These are phyloP conservation scores for Zangia roseola DNA, from an alignment of 768 basidiomycete species.

Conservation along the genomic window DNA sequence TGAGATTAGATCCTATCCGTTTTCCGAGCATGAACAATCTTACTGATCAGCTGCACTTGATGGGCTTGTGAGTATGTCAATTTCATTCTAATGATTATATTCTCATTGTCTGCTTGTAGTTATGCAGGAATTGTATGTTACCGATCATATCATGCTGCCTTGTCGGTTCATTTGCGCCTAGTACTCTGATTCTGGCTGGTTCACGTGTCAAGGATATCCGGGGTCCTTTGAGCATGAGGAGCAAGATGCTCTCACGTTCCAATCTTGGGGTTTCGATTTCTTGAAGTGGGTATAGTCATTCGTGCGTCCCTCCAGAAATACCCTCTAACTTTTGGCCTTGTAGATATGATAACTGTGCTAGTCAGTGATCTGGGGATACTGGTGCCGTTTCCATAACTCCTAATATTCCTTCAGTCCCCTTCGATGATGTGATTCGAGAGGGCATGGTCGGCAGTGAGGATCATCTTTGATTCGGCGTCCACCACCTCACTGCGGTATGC, in stretches of 20 bases:
- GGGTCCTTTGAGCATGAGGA: slow-evolving; percentile 63
- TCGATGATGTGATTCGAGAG: slow-evolving; percentile 50
- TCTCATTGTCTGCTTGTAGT: slow-evolving; percentile 28
- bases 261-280: slow-evolving; percentile 61
- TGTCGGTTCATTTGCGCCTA: slow-evolving; percentile 16
- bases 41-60: slow-evolving; percentile 49
- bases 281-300: slow-evolving; percentile 46
- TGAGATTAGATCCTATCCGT: slow-evolving; percentile 41
- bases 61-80: slow-evolving; percentile 49
- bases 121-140: slow-evolving; percentile 58
- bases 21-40: slow-evolving; percentile 59
- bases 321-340: background rate
- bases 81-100: background rate
- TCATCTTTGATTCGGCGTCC: background rate
- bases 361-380: slow-evolving; percentile 27
- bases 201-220: slow-evolving; percentile 58
- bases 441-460: slow-evolving; percentile 53
- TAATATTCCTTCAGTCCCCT: slow-evolving; percentile 43
- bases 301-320: background rate
- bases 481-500: background rate
- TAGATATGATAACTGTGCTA: slow-evolving; percentile 62
- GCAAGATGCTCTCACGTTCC: slow-evolving; percentile 57
- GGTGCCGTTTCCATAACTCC: background rate
- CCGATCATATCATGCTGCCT: background rate
- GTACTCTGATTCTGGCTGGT: slow-evolving; percentile 72